Percentiles rank a stretch among this genome's conserved stretches.
Evolutionary conservation across 345 rosid genomes (phyloP).

Genomic region (Geranium brycei): DNA sequence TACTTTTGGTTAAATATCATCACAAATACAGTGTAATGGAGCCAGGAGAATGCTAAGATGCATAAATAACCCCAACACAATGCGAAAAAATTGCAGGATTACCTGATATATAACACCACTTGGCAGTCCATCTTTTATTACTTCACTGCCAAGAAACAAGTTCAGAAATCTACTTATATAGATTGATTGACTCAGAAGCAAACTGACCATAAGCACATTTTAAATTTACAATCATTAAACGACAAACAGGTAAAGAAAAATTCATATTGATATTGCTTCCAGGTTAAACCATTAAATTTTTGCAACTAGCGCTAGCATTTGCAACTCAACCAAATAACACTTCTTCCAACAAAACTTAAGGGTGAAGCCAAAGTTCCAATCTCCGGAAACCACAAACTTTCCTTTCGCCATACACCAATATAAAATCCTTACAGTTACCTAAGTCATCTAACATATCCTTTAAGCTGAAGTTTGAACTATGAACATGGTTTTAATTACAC

Average conservation of each 20-base stretch:
- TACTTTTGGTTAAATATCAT: constrained; percentile 5
- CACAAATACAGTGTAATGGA: background rate
- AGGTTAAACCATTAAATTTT: background rate
- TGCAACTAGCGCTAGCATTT: background rate
- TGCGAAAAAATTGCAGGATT: constrained; percentile 7
- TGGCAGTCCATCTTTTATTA: constrained; percentile 57
- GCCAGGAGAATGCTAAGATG: background rate
- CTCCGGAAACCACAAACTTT: background rate
- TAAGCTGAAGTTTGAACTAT: no score
- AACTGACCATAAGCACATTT: background rate
- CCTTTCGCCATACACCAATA: background rate
- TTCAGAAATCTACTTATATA: background rate
- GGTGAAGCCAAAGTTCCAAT: background rate
- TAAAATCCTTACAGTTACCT: background rate
- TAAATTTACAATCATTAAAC: background rate
- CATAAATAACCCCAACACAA: background rate
- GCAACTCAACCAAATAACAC: background rate
- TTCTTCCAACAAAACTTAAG: background rate
- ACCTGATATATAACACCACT: constrained; percentile 62
- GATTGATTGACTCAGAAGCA: background rate
- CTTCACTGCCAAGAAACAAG: constrained; percentile 45
- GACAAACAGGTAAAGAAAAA: background rate
- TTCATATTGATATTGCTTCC: background rate
- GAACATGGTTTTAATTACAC: background rate
- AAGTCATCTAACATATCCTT: no score